Percentiles rank a stretch among this genome's conserved stretches.
phyloP scores from a whole-genome alignment of 768 basidiomycete genomes.

The Leucosporidium creatinivorum region DNA sequence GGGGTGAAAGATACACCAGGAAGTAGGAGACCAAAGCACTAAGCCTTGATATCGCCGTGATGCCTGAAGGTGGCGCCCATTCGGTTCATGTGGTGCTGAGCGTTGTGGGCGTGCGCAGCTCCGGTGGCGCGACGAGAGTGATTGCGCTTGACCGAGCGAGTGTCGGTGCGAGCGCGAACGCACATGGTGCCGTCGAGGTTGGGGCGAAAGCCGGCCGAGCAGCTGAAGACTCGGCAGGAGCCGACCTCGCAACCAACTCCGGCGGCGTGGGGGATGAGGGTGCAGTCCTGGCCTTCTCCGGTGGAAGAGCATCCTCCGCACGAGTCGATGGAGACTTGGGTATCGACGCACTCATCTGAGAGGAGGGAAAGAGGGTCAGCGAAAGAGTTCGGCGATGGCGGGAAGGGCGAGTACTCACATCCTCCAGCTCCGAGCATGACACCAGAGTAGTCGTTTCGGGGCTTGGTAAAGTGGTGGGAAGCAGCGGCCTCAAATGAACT shows the following conservation, averaged over 20 bases:
- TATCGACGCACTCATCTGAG: constrained; percentile 48
- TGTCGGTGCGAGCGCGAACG: background rate
- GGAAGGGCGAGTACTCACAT: constrained; percentile 1
- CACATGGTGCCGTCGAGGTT: background rate
- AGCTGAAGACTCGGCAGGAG: constrained; percentile 45
- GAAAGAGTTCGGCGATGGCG: background rate
- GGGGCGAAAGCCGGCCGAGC: constrained; percentile 23
- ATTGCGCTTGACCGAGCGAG: no score
- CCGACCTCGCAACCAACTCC: constrained; percentile 41
- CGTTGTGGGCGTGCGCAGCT: no score
- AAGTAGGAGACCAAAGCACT: no score
- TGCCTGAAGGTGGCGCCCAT: no score
- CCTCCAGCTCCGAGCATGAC: constrained; percentile 22
- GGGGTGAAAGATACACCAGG: no score
- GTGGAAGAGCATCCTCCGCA: constrained; percentile 68
- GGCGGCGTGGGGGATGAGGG: constrained; percentile 52
- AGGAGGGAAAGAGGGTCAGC: no score
- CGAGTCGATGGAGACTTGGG: constrained; percentile 55
- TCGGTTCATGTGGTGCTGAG: no score
- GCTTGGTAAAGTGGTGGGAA: constrained; percentile 15
- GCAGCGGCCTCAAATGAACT: constrained; percentile 12
- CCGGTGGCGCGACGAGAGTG: no score
- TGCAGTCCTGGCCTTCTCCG: constrained; percentile 64
- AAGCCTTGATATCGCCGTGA: no score
- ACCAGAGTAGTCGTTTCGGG: constrained; percentile 7